These are phyloP conservation scores for Cucumis sativus DNA, from an alignment of 306 rosid genomes.

Conservation along the genomic window Cucumber_9930_V3 NC_026657.2:38455501-38456000, in stretches of 20 bases:
- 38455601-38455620: neutral
- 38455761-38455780: conserved; percentile 58
- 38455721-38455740: conserved; percentile 61
- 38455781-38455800: conserved; percentile 64
- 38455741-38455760: conserved; percentile 49
- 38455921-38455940: conserved; percentile 94
- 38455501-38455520: conserved; percentile 37
- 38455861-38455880: conserved; percentile 81
- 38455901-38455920: conserved; percentile 88
- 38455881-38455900: conserved; percentile 89
- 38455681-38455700: conserved; percentile 87
- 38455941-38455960: conserved; percentile 86
- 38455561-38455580: conserved; percentile 74
- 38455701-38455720: conserved; percentile 59
- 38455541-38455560: conserved; percentile 49
- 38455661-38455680: conserved; percentile 86
- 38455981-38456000: conserved; percentile 44
- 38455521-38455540: conserved; percentile 52
- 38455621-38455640: conserved; percentile 8
- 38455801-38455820: conserved; percentile 75
- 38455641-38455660: conserved; percentile 47
- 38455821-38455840: conserved; percentile 90
- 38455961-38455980: conserved; percentile 66
- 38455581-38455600: conserved; percentile 1
- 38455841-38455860: conserved; percentile 78